Evolutionary conservation across 306 rosid genomes (phyloP).

Genomic region (Vachellia pachyceras): DNA sequence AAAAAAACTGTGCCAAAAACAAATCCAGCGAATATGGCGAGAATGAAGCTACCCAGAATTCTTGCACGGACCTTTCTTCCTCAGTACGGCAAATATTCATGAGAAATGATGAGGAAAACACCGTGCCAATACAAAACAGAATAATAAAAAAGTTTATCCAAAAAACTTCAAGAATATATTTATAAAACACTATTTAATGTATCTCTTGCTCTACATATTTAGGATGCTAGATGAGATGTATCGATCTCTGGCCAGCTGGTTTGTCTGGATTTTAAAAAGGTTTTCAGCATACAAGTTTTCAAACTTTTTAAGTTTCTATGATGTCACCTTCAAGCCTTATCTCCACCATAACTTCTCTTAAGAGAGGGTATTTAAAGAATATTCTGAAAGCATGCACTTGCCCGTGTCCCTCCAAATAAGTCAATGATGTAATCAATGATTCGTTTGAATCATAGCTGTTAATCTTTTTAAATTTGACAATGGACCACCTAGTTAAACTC

Average conservation of each 20-base stretch:
- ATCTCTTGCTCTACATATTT: neutral
- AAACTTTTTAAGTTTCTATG: too few species aligned
- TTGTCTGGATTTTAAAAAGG: too few species aligned
- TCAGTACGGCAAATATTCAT: neutral
- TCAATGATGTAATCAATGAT: neutral
- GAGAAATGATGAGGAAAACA: neutral
- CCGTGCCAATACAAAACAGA: neutral
- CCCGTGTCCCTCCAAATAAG: neutral
- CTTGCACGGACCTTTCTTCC: neutral
- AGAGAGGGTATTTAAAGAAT: neutral
- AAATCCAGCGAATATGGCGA: too few species aligned
- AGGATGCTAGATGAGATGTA: neutral
- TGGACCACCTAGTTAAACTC: neutral
- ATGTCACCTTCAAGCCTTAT: neutral
- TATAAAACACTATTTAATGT: neutral
- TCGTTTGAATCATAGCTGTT: neutral
- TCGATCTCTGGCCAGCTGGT: neutral
- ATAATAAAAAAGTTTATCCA: neutral
- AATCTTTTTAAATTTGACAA: conserved; percentile 7
- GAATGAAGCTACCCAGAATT: neutral
- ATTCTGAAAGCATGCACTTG: neutral
- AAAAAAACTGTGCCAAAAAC: too few species aligned
- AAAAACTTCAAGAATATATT: neutral
- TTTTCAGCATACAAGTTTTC: too few species aligned
- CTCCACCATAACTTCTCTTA: neutral